Evolutionary conservation across 2,329 filamentous ascomycete species (phyloP), one percentile per base, ranked within the genome.

Genomic region (Rhytidhysteron rufulum): DNA sequence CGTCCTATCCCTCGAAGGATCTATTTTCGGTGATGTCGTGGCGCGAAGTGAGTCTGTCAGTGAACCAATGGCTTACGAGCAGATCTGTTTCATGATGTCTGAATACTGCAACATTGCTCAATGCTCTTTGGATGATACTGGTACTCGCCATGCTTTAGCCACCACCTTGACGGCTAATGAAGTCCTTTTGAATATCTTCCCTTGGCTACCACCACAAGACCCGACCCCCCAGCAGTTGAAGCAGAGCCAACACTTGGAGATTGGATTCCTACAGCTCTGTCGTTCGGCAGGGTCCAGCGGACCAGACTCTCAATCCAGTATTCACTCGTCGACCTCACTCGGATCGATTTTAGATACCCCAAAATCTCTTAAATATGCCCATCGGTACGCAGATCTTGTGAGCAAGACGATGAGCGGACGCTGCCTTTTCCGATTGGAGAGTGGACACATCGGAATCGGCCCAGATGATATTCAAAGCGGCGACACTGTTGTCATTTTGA

Each of bases 401-500:
- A 35, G 19, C 16, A 22, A 11, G 4, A 35, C 33, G 9, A 35
- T 35, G 33, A 35, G 20, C 33, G 33, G 33, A 8, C 33, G 33
- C 4, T 35, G 33, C 24, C 33, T 35, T 22, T 35, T 35, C 33
- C 33, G 33, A 15, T 21, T 20, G n/a, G 33, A 5, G 11, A 22
- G 33, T 22, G 33, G 33, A 4, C 19, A 35, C n/a, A 35, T 35
- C 19, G 33, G 33, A 11, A 35, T 35, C 11, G 33, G 33, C 3
- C 33, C 33, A 6, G 33, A 35, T 13, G 33, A 35, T 35, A 5
- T 35, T 3, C 17, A 19, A n/a, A 10, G 9, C 5, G 33, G 33
- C 3, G 33, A 35, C 18, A 13, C 11, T 16, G 20, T 35, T 11
- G 33, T 35, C 4, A 22, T 35, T 19, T 35, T 35, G 13, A 20